These are phyloP conservation scores for Micromonas pusilla DNA, from an alignment of 139 green algal genomes.

Conservation along the genomic window DNA sequence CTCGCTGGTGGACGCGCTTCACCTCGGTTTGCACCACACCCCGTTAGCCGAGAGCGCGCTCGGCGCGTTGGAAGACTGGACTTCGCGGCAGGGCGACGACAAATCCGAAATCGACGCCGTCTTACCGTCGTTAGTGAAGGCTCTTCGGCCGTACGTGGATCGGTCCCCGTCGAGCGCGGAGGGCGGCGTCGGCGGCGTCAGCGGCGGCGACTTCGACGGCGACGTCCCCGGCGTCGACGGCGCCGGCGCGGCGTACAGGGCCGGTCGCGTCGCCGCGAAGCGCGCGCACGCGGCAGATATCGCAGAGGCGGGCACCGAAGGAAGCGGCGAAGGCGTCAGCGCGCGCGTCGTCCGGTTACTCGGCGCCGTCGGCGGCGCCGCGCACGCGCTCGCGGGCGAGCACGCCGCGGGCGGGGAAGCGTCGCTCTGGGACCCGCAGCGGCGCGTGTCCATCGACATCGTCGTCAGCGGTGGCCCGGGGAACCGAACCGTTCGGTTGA, in stretches of 20 bases:
- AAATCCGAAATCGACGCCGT: background rate
- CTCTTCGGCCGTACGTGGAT: background rate
- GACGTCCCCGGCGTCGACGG: background rate
- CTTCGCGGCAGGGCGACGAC: too few species aligned
- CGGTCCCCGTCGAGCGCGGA: background rate
- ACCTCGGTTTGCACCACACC: conserved; percentile 12
- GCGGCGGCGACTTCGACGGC: background rate
- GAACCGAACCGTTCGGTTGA: background rate
- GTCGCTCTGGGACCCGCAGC: background rate
- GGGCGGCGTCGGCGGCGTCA: background rate
- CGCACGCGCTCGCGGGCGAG: background rate
- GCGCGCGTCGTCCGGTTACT: background rate
- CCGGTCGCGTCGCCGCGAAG: background rate
- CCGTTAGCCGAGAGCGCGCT: background rate
- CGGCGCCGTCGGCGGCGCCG: background rate
- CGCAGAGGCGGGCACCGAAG: background rate
- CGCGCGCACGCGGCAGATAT: background rate
- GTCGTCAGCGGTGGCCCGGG: background rate
- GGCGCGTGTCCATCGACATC: background rate
- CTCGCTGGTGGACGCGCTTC: background rate
- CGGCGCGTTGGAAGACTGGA: background rate
- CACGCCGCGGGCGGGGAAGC: background rate
- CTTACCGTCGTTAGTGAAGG: background rate
- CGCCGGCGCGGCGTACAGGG: background rate
- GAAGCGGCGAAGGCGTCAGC: background rate